phyloP scores from a whole-genome alignment of 192 early-diverging fungal species.

The Rhizoclosmatium sp. region DNA sequence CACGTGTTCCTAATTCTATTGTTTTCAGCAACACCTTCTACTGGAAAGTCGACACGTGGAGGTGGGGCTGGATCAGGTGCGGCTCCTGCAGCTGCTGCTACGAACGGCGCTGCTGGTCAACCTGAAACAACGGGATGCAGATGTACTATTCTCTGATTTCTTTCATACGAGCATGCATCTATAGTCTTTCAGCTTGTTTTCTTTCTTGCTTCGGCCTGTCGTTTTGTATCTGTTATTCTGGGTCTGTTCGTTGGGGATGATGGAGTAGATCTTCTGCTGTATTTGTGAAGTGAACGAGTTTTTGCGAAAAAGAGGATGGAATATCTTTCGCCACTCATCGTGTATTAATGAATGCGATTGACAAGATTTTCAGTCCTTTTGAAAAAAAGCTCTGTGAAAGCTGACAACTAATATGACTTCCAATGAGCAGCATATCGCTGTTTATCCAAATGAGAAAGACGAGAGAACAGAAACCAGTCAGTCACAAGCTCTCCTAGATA shows the following conservation, averaged over 20 bases:
- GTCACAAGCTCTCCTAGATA: not conserved
- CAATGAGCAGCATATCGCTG: not conserved
- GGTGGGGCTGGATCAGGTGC: not conserved
- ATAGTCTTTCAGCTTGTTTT: not conserved
- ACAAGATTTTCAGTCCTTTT: too few species aligned
- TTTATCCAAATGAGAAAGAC: not conserved
- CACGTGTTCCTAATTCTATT: not conserved
- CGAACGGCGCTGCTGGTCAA: not conserved
- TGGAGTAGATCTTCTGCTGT: too few species aligned
- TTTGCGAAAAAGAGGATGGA: too few species aligned
- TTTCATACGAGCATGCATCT: not conserved
- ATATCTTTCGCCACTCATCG: too few species aligned
- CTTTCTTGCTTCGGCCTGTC: not conserved
- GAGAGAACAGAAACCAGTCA: not conserved
- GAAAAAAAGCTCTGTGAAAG: too few species aligned
- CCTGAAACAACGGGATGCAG: not conserved
- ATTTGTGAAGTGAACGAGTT: too few species aligned
- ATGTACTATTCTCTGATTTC: conserved; percentile 12
- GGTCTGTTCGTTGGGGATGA: too few species aligned
- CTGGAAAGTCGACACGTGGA: not conserved
- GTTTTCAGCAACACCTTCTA: not conserved
- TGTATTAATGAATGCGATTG: too few species aligned
- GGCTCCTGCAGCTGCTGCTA: not conserved
- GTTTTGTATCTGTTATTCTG: too few species aligned
- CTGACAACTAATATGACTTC: not conserved